Percentiles rank a stretch among this genome's conserved stretches.
These are phyloP conservation scores for Trifolium fragiferum DNA, from an alignment of 306 rosid species.

Conservation along the genomic window DNA sequence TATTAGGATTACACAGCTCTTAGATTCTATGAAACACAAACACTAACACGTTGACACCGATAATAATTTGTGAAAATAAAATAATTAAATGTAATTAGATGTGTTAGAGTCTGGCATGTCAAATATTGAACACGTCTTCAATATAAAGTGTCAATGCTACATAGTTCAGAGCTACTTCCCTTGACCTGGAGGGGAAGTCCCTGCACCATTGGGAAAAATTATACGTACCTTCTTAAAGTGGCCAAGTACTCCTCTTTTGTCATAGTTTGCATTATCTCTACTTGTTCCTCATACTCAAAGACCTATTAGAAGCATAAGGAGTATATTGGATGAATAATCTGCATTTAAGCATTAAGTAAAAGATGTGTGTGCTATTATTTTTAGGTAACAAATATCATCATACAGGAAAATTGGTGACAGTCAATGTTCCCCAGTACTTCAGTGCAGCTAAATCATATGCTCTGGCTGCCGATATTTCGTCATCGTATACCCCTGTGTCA, in stretches of 20 bases:
- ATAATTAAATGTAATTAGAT: neutral
- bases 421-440: conserved; percentile 78
- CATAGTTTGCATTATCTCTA: conserved; percentile 72
- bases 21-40: neutral
- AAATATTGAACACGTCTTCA: neutral
- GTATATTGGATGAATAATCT: conserved; percentile 11
- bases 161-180: neutral
- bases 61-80: neutral
- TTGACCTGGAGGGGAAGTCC: neutral
- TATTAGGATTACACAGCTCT: neutral
- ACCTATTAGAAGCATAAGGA: conserved; percentile 46
- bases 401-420: conserved; percentile 80
- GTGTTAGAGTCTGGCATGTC: neutral
- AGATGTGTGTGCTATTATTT: conserved; percentile 6
- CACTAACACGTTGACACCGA: neutral
- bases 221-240: conserved; percentile 75
- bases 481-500: conserved; percentile 75
- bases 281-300: conserved; percentile 65
- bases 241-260: conserved; percentile 85
- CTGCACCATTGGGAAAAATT: neutral
- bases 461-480: conserved; percentile 83
- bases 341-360: conserved; percentile 30
- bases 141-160: neutral
- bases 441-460: conserved; percentile 87
- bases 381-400: conserved; percentile 9